These are phyloP conservation scores for Trichocomaceae sp. DNA, from an alignment of 2,329 filamentous ascomycete genomes.

Conservation along the genomic window DNA sequence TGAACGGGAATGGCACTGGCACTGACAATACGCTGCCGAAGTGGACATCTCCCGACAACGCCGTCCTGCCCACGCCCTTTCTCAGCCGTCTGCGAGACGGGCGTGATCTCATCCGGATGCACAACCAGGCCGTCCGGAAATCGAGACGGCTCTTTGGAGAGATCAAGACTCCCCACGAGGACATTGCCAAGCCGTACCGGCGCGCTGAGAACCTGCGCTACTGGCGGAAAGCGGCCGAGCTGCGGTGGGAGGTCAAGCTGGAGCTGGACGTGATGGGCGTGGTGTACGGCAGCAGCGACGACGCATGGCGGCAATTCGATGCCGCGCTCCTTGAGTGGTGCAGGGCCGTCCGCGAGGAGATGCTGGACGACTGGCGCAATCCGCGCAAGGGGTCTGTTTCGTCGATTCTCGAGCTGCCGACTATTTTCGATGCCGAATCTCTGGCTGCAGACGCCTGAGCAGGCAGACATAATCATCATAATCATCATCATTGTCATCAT, in stretches of 20 bases:
- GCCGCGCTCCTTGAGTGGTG: slow-evolving; percentile 78
- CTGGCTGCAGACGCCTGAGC: slow-evolving; percentile 8
- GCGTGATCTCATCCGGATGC: slow-evolving; percentile 72
- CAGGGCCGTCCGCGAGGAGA: slow-evolving; percentile 71
- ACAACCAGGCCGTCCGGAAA: slow-evolving; percentile 81
- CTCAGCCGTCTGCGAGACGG: slow-evolving; percentile 69
- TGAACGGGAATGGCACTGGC: slow-evolving; percentile 36
- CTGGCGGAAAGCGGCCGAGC: slow-evolving; percentile 92
- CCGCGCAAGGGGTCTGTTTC: slow-evolving; percentile 24
- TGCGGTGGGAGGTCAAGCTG: slow-evolving; percentile 83
- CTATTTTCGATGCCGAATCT: slow-evolving; percentile 10
- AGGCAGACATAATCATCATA: background rate
- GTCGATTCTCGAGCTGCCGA: slow-evolving; percentile 7
- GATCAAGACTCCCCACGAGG: slow-evolving; percentile 83
- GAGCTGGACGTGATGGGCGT: slow-evolving; percentile 79
- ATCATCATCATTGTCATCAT: too few species aligned
- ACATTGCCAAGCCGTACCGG: slow-evolving; percentile 90
- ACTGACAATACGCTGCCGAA: slow-evolving; percentile 56
- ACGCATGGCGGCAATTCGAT: slow-evolving; percentile 75
- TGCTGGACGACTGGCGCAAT: slow-evolving; percentile 62
- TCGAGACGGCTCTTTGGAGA: slow-evolving; percentile 81
- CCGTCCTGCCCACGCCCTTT: slow-evolving; percentile 55
- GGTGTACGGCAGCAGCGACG: slow-evolving; percentile 63
- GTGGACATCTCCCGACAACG: slow-evolving; percentile 56
- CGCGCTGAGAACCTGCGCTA: slow-evolving; percentile 88